Evolutionary conservation across 345 rosid genomes (phyloP).

Genomic region (Arabis hirsuta): DNA sequence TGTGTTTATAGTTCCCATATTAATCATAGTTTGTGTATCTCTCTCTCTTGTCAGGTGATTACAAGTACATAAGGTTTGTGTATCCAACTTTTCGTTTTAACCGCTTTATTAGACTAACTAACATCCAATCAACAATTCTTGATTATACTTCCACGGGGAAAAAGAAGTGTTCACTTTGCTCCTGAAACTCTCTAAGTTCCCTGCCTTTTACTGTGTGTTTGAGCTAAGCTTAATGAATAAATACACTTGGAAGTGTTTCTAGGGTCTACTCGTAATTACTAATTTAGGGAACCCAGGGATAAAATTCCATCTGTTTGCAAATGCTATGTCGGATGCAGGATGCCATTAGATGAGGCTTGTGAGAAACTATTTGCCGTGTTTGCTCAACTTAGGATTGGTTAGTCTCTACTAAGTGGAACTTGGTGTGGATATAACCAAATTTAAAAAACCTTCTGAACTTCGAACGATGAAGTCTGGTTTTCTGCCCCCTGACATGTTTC

Average conservation of each 20-base stretch:
- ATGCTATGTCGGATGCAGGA: background rate
- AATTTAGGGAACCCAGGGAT: background rate
- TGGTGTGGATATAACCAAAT: background rate
- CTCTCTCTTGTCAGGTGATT: constrained; percentile 63
- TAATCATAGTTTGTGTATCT: constrained; percentile 9
- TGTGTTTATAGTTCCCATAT: constrained; percentile 3
- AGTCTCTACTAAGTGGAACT: background rate
- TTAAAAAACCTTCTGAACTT: background rate
- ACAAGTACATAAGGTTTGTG: constrained; percentile 77
- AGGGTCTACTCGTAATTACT: background rate
- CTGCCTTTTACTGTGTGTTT: constrained; percentile 20
- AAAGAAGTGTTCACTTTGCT: background rate
- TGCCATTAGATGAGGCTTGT: constrained; percentile 11
- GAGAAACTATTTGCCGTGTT: constrained; percentile 1
- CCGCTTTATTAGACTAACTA: background rate
- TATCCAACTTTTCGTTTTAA: constrained; percentile 12
- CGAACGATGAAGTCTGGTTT: background rate
- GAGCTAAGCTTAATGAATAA: constrained; percentile 1
- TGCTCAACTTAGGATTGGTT: constrained; percentile 3
- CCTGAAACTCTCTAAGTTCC: constrained; percentile 6
- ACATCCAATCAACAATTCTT: constrained; percentile 10
- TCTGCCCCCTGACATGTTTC: background rate
- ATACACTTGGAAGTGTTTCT: background rate
- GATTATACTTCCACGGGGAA: background rate
- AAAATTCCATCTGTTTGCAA: constrained; percentile 1